These are phyloP conservation scores for Boletus tomentosulus DNA, from an alignment of 768 basidiomycete species.

Conservation along the genomic window DNA sequence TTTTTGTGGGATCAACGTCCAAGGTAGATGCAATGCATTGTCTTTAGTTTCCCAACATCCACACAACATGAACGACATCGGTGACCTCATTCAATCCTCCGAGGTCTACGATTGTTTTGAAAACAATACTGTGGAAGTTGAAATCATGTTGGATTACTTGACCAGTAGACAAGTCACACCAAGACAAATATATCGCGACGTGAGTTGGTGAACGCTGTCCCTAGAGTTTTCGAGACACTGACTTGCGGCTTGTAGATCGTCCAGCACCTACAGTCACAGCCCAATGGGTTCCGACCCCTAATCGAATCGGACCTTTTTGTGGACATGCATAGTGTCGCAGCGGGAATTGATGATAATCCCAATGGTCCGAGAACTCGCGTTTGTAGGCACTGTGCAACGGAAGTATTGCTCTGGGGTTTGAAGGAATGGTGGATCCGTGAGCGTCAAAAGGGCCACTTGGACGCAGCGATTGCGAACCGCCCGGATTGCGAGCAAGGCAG, in stretches of 20 bases:
- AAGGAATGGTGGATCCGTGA: constrained; percentile 83
- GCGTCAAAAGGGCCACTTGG: constrained; percentile 63
- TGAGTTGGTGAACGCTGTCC: constrained; percentile 25
- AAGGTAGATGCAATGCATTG: constrained; percentile 64
- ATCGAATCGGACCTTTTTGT: constrained; percentile 68
- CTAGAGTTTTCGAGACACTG: constrained; percentile 1
- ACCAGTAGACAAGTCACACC: constrained; percentile 58
- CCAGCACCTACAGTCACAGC: constrained; percentile 53
- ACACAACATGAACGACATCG: constrained; percentile 59
- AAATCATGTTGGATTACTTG: constrained; percentile 80
- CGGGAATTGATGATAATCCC: constrained; percentile 53
- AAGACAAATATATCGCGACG: constrained; percentile 73
- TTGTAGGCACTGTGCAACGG: constrained; percentile 71
- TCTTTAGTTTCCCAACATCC: constrained; percentile 59
- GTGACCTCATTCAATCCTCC: constrained; percentile 73
- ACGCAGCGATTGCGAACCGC: constrained; percentile 49
- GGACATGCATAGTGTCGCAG: constrained; percentile 58
- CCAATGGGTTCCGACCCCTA: constrained; percentile 58
- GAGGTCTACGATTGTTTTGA: constrained; percentile 80
- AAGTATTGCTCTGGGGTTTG: constrained; percentile 71
- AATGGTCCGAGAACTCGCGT: constrained; percentile 56
- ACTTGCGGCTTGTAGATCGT: constrained; percentile 48
- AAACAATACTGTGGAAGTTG: constrained; percentile 74
- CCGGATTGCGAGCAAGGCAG: constrained; percentile 67
- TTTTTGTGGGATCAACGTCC: constrained; percentile 80